Conservation (phyloP, 345 rosid species). For the Carallia pectinifolia region DNA sequence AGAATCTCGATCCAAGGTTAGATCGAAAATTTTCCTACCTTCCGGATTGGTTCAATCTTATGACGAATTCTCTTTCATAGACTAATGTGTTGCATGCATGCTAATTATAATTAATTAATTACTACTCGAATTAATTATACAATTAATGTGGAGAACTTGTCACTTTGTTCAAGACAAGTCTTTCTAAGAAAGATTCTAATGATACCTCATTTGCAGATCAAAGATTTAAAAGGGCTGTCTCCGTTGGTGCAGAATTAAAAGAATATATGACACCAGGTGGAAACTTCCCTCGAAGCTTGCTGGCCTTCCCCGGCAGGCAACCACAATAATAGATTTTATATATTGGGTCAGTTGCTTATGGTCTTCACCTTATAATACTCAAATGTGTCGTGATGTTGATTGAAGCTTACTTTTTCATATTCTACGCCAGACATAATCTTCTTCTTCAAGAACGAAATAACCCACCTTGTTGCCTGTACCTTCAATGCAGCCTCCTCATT, state of each 20-base stretch:
- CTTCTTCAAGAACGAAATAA: no score
- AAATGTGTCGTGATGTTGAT: not conserved
- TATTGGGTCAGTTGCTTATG: slow-evolving; percentile 5
- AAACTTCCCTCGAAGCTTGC: slow-evolving; percentile 20
- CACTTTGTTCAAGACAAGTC: not conserved
- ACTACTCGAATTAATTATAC: not conserved
- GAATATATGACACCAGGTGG: not conserved
- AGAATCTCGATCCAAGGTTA: no score
- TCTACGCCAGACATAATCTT: no score
- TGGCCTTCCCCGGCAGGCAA: slow-evolving; percentile 8
- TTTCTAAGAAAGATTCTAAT: slow-evolving; percentile 16
- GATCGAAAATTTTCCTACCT: no score
- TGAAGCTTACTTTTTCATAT: not conserved
- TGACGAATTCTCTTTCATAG: not conserved
- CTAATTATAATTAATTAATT: not conserved
- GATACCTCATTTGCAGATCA: not conserved
- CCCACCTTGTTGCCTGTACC: no score
- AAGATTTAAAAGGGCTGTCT: not conserved
- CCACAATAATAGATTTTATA: slow-evolving; percentile 13
- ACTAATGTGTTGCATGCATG: not conserved
- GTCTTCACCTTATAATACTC: slow-evolving; percentile 21
- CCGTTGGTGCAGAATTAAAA: not conserved
- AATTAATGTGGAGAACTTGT: not conserved
- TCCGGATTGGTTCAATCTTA: no score
- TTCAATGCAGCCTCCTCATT: no score